Conservation (phyloP, 495 filamentous ascomycete species). For the Penicillium parvum region DNA sequence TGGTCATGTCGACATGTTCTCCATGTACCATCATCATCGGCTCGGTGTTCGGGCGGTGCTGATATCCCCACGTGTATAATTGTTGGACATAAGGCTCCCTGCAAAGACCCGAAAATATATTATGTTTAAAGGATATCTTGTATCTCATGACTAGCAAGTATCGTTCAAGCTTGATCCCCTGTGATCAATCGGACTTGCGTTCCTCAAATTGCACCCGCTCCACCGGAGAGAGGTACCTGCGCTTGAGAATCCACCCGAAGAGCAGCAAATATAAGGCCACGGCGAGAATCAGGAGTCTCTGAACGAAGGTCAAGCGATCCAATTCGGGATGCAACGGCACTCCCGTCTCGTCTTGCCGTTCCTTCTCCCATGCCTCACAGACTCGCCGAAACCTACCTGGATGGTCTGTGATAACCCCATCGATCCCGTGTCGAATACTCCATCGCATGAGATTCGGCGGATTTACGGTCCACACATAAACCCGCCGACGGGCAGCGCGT, state of each 20-base stretch:
- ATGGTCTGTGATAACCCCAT: conserved; percentile 58
- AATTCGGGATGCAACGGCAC: background rate
- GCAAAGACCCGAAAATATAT: conserved; percentile 3
- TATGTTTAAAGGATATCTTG: too few species aligned
- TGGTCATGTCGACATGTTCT: conserved; percentile 16
- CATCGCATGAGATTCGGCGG: conserved; percentile 68
- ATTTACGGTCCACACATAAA: conserved; percentile 87
- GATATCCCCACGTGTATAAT: conserved; percentile 2
- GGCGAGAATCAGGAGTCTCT: conserved; percentile 10
- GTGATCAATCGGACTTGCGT: conserved; percentile 7
- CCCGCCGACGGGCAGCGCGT: conserved; percentile 45
- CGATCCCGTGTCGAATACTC: conserved; percentile 50
- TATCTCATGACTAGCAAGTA: background rate
- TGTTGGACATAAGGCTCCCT: conserved; percentile 9
- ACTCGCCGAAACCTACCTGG: conserved; percentile 26
- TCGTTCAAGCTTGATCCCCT: background rate
- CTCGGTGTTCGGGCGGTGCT: conserved; percentile 10
- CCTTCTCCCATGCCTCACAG: conserved; percentile 18
- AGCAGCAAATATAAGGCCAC: conserved; percentile 13
- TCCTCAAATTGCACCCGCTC: conserved; percentile 16
- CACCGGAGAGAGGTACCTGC: conserved; percentile 10
- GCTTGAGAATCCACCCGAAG: conserved; percentile 26
- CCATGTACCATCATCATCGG: conserved; percentile 13
- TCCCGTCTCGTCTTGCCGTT: background rate
- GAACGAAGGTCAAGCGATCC: conserved; percentile 14